Base-by-base conservation (phyloP, 169 alveolate genomes). In the Babesia ovis region DNA sequence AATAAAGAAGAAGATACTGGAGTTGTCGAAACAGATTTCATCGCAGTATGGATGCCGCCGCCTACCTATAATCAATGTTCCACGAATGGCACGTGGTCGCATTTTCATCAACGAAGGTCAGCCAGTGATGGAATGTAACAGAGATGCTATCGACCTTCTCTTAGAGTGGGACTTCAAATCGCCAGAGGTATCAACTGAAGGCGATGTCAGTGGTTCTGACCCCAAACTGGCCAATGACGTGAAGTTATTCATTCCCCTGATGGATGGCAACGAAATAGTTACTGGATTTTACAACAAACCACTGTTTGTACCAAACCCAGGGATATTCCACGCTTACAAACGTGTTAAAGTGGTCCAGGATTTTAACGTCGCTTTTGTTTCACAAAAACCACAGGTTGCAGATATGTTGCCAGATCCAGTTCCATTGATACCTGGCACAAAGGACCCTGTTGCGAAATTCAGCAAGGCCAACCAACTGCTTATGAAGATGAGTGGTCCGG, bases 271-370 rank as follows among this genome's bases (percentile, higher is more conserved):
- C 32, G 77, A 85, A 41, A 73, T 51, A 18, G 32, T 84, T 32
- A 68, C 64, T 27, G 93, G 93, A 11, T 89, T 79, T 66, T 55
- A 89, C 68, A 72, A 81, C 74, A 89, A 67, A 45, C 93, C 91
- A 22, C 56, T 89, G 34, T 79, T 51, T 53, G 91, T 89, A 20
- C 93, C 93, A 8, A 89, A 89, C 57, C 93, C 93, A 1, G 93
- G 90, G 27, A 70, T 89, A 32, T 58, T 62, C 61, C 93, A 89
- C 61, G 77, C 77, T 0, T 64, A 4, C 62, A 64, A 64, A 61
- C 22, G 74, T 14, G 0, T 34, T 54, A 64, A 48, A 31, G 50
- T 34, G 32, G 42, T 35, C 3, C 35, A 20, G 25, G 62, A 64
- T 56, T 64, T 64, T 54, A 64, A 64, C 25, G 62, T 48, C 29